These are phyloP conservation scores for Fusarium agapanthi DNA, from an alignment of 2,329 filamentous ascomycete species.

Conservation along the genomic window DNA sequence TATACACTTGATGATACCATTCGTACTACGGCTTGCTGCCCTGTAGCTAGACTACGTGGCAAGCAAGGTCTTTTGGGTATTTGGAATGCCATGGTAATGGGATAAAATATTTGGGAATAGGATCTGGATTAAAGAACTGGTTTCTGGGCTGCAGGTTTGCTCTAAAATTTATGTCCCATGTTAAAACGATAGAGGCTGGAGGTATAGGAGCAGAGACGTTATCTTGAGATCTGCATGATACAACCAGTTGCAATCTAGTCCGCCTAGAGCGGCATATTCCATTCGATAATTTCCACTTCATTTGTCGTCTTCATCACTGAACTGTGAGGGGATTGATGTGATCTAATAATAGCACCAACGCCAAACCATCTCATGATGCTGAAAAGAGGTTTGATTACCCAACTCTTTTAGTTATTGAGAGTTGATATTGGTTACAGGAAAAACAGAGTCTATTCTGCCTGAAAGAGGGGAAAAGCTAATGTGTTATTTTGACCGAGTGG, in stretches of 20 bases:
- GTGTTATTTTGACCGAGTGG: no score
- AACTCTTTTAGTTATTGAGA: no score
- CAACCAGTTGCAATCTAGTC: neutral
- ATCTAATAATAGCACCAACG: neutral
- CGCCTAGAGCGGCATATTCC: constrained; percentile 11
- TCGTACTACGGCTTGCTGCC: neutral
- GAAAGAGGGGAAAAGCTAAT: no score
- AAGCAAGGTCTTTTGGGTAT: constrained; percentile 4
- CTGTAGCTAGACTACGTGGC: constrained; percentile 32
- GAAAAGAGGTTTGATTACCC: neutral
- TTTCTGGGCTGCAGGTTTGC: constrained; percentile 27
- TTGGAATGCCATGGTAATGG: constrained; percentile 11
- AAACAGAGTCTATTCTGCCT: no score
- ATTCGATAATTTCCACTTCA: neutral
- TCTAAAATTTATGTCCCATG: constrained; percentile 21
- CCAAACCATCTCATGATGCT: neutral
- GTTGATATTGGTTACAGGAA: no score
- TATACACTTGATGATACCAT: constrained; percentile 41
- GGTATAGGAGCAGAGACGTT: neutral
- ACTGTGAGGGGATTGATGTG: neutral
- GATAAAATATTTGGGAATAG: constrained; percentile 7
- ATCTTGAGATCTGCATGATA: neutral
- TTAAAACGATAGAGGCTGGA: neutral
- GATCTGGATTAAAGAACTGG: neutral
- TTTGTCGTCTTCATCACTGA: neutral